Base-by-base conservation (phyloP, 768 basidiomycete species). In the Boletus rufocinnamomeus region DNA sequence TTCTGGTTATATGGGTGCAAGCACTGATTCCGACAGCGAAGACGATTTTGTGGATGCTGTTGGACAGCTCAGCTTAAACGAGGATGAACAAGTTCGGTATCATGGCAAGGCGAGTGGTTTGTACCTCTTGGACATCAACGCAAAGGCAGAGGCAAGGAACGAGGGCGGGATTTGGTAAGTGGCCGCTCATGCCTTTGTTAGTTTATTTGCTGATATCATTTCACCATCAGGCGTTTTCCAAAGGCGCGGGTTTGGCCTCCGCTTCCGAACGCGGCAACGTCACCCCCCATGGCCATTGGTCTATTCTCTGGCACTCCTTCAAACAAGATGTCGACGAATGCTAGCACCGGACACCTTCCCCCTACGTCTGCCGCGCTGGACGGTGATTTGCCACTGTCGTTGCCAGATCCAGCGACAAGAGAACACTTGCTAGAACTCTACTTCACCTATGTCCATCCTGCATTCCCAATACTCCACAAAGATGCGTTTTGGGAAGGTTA, bases 161-260 rank as follows among this genome's bases (percentile, higher is more conserved):
- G 86, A 88, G 63, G 88, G 86, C 21, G 91, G 89, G 0, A 87
- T 89, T 54, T 91, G 89, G 88, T 84, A 56, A 57, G 82, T 56
- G n/a, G n/a, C 6, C 41, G 40, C 50, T 30, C 45, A 23, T 59
- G 52, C 27, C 34, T 25, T 34, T 40, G 27, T 50, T 58, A 59
- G 32, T 60, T 66, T 3, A 54, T 58, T 63, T 30, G 50, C 14
- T 68, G 62, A 72, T 59, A 6, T 32, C n/a, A n/a, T 32, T 27
- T 8, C 3, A 10, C 4, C 10, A 7, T 6, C 66, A 91, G 83
- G 88, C 85, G 86, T 30, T 95, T 95, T 74, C 92, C 93, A 0
- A 87, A 86, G 63, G 88, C 92, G 3, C 82, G 93, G n/a, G 89
- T 94, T 27, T 95, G 93, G 93, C 93, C 93, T 0, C 85, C 85